These are phyloP conservation scores for Penicillium sp. DNA, from an alignment of 2,329 filamentous ascomycete genomes.

Conservation along the genomic window DNA sequence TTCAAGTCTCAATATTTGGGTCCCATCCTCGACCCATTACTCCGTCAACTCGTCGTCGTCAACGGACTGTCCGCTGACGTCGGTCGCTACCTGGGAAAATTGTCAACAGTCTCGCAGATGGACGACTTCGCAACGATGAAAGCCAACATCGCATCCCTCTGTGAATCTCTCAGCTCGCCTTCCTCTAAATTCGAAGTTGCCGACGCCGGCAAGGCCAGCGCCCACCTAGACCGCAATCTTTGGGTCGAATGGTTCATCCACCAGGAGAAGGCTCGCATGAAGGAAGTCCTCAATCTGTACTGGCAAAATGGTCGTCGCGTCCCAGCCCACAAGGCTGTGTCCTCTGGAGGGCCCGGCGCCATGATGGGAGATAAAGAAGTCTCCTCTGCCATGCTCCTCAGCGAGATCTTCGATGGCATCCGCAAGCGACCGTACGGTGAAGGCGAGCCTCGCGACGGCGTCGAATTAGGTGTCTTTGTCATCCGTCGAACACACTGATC, in stretches of 20 bases:
- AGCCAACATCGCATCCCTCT: conserved; percentile 40
- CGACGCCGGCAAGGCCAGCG: conserved; percentile 52
- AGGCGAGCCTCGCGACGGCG: conserved; percentile 43
- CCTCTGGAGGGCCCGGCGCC: conserved; percentile 25
- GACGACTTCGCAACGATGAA: conserved; percentile 54
- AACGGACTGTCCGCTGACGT: conserved; percentile 59
- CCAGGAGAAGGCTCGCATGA: conserved; percentile 61
- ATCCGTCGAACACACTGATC: conserved; percentile 43
- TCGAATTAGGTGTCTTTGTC: conserved; percentile 51
- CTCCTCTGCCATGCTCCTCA: conserved; percentile 55
- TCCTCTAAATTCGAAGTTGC: conserved; percentile 46
- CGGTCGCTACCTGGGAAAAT: conserved; percentile 52
- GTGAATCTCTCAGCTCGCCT: conserved; percentile 37
- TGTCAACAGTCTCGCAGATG: conserved; percentile 54
- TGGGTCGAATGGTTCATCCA: conserved; percentile 66
- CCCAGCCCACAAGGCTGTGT: conserved; percentile 28
- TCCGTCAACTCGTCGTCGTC: conserved; percentile 59
- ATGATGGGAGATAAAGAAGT: conserved; percentile 44
- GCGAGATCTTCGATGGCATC: conserved; percentile 60
- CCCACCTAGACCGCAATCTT: conserved; percentile 50
- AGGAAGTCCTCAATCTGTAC: conserved; percentile 47
- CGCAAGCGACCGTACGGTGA: conserved; percentile 49
- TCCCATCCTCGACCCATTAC: conserved; percentile 59
- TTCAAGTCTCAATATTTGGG: conserved; percentile 61
- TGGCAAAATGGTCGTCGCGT: conserved; percentile 41